phyloP scores from a whole-genome alignment of 2,329 filamentous ascomycete genomes.

The Aureobasidium melanogenum region DNA sequence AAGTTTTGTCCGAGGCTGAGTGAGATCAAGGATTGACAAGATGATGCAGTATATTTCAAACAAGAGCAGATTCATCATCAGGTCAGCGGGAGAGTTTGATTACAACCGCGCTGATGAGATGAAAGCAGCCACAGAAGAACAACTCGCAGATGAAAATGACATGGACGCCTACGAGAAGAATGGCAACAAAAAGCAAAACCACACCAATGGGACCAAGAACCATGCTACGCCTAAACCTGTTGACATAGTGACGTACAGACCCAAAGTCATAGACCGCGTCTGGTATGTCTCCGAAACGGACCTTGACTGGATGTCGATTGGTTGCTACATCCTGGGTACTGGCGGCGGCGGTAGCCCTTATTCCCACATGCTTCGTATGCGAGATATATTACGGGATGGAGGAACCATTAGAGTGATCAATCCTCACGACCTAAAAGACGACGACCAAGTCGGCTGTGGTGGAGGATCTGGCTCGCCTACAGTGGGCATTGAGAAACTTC shows the following conservation, averaged over 20 bases:
- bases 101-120: conserved; percentile 26
- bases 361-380: conserved; percentile 34
- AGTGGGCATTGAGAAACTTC: conserved; percentile 35
- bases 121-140: conserved; percentile 7
- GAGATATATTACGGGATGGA: conserved; percentile 32
- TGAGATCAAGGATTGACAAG: neutral
- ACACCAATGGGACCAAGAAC: neutral
- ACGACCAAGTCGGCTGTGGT: conserved; percentile 37
- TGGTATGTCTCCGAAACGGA: conserved; percentile 40
- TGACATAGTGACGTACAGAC: conserved; percentile 25
- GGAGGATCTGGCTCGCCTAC: conserved; percentile 34
- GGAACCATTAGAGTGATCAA: conserved; percentile 34
- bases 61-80: conserved; percentile 43
- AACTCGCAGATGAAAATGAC: neutral
- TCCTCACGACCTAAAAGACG: conserved; percentile 34
- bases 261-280: conserved; percentile 29
- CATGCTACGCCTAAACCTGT: neutral
- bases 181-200: neutral
- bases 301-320: conserved; percentile 37
- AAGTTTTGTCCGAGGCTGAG: neutral
- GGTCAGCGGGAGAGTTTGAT: conserved; percentile 47
- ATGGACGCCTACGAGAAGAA: conserved; percentile 2
- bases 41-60: conserved; percentile 39
- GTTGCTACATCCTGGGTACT: conserved; percentile 41
- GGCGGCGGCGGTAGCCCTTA: conserved; percentile 41